Evolutionary conservation across 306 rosid genomes (phyloP), one percentile per base, ranked within the genome.

Genomic region (Dicorynia guianensis): DNA sequence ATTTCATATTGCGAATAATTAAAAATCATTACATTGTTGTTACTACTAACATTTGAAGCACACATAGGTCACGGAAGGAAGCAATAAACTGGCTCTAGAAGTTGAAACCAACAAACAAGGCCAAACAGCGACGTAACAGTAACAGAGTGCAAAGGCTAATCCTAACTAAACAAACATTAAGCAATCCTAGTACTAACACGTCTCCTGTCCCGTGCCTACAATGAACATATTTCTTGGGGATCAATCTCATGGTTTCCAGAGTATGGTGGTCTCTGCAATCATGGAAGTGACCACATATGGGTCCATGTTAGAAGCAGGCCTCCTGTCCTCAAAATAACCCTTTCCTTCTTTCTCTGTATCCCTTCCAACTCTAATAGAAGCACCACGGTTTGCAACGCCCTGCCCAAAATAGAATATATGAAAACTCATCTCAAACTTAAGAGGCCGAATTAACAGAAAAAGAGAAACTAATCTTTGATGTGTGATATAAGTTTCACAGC

Each of bases 261-360:
- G 89, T 63, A 95, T 39, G 83, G 99, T 95, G 80, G 97, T 95
- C 11, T 92, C 96, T 7, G 97, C 99, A 67, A 95, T 69, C 99
- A 90, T 86, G 81, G 99, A 87, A 53, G 99, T 95, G 48, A 95
- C 99, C 7, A 95, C 86, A 60, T 95, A 95, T 0, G 99, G 99
- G 63, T 95, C 99, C 99, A 95, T 95, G 97, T 95, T 95, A 8
- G 99, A 95, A 12, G 99, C 93, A 0, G 99, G 99, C 85, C 99
- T 89, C 67, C 97, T 79, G 69, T 95, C 99, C 82, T 95, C 99
- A 44, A 95, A 95, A 19, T 95, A 95, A 33, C 99, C 99, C 60
- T 92, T 95, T 20, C 98, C 97, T 49, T 4, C 96, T 81, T 86
- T 83, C 83, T 95, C 97, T n/a, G 99, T 95, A 87, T 95, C 97